Percentiles rank a stretch among this genome's conserved stretches.
These are phyloP conservation scores for Bocquillonia castaneifolia DNA, from an alignment of 441 rosid species.

Conservation along the genomic window DNA sequence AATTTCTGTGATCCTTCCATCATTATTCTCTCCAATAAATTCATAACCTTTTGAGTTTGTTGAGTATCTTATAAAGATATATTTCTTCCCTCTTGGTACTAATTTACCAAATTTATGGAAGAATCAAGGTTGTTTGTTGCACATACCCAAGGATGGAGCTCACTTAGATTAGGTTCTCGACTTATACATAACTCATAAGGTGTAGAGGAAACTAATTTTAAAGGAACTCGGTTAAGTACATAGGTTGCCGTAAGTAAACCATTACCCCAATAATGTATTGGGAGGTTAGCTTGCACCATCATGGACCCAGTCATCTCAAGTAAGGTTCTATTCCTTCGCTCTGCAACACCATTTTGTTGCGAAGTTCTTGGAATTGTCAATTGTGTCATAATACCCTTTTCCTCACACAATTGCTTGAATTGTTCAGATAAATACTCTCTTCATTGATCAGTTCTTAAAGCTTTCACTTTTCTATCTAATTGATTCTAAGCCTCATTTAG, in stretches of 20 bases:
- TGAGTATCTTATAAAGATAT: background rate
- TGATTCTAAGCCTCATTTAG: too few relatives aligned
- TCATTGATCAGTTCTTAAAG: background rate
- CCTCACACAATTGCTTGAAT: background rate
- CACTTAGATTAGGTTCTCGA: background rate
- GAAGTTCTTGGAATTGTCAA: background rate
- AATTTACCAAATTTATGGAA: background rate
- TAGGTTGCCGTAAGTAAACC: background rate
- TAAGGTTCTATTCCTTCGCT: background rate
- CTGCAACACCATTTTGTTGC: background rate
- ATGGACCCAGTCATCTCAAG: too few relatives aligned
- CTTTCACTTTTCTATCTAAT: background rate
- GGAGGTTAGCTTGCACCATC: too few relatives aligned
- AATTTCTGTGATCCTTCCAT: background rate
- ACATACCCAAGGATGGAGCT: background rate
- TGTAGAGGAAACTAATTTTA: background rate
- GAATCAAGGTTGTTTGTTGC: background rate
- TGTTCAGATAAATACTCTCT: background rate
- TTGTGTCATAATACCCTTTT: background rate
- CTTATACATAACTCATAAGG: background rate
- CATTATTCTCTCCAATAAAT: background rate
- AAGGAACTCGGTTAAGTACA: background rate
- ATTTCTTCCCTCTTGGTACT: background rate
- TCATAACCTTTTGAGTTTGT: background rate
- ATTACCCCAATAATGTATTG: background rate